Evolutionary conservation across 768 basidiomycete genomes (phyloP).

Genomic region (Serendipita sp.): DNA sequence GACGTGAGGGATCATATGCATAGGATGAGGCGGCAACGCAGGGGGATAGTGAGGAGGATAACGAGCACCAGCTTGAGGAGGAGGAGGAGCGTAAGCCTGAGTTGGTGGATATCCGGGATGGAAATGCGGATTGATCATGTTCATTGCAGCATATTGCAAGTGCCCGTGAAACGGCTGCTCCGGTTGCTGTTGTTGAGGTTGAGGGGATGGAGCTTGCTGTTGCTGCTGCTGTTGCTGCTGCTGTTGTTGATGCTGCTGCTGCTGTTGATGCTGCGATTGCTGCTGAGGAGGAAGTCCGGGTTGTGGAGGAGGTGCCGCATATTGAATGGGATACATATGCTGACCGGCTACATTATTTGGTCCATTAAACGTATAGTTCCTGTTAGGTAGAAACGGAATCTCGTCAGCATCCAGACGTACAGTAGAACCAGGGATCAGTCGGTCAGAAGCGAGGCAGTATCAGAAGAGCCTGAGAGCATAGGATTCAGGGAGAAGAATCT

Average conservation of each 20-base stretch:
- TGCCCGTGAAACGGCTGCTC: neutral
- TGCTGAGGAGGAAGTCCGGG: neutral
- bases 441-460: no score
- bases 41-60: neutral
- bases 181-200: neutral
- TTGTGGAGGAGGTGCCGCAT: neutral
- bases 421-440: no score
- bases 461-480: no score
- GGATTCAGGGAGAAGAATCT: no score
- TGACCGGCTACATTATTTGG: neutral
- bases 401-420: neutral
- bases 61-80: neutral
- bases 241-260: neutral
- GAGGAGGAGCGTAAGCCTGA: no score
- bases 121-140: neutral
- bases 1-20: neutral
- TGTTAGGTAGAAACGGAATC: neutral
- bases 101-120: neutral
- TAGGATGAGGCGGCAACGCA: neutral
- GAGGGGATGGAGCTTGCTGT: neutral
- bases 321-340: neutral
- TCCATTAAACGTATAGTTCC: conserved; percentile 1
- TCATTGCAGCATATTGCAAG: neutral
- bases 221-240: neutral
- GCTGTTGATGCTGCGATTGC: neutral